Conservation (phyloP, 2,329 filamentous ascomycete genomes). For the Hypoxylon sp. region DNA sequence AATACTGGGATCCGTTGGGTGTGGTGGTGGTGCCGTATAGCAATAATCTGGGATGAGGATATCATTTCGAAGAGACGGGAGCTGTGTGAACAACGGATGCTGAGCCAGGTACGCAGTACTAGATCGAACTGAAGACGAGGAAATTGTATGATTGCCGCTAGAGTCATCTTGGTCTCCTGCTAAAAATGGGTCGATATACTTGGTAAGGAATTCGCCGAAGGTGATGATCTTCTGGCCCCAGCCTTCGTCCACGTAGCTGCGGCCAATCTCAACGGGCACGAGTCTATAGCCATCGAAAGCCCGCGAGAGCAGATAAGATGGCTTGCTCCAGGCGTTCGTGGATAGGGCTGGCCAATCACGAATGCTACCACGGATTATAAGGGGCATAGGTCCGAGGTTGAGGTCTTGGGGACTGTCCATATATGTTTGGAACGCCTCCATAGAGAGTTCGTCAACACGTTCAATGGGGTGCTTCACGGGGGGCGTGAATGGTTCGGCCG, state of each 20-base stretch:
- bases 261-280: slow-evolving; percentile 86
- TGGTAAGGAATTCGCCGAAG: slow-evolving; percentile 76
- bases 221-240: slow-evolving; percentile 87
- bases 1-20: slow-evolving; percentile 55
- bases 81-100: slow-evolving; percentile 86
- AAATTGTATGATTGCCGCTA: background rate
- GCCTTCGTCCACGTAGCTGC: slow-evolving; percentile 85
- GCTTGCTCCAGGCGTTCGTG: slow-evolving; percentile 75
- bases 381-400: slow-evolving; percentile 62
- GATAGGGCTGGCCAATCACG: slow-evolving; percentile 82
- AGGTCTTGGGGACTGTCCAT: slow-evolving; percentile 60
- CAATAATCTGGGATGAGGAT: slow-evolving; percentile 87
- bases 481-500: slow-evolving; percentile 56
- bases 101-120: slow-evolving; percentile 92
- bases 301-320: slow-evolving; percentile 76
- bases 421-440: slow-evolving; percentile 71
- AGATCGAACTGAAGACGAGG: slow-evolving; percentile 19
- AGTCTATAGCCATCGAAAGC: slow-evolving; percentile 83
- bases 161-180: background rate
- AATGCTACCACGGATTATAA: slow-evolving; percentile 76
- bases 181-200: slow-evolving; percentile 63
- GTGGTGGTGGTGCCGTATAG: slow-evolving; percentile 74
- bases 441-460: slow-evolving; percentile 59
- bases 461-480: slow-evolving; percentile 57
- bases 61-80: slow-evolving; percentile 80